phyloP scores from a whole-genome alignment of 2,329 filamentous ascomycete genomes.

The Fusarium lyarnte region DNA sequence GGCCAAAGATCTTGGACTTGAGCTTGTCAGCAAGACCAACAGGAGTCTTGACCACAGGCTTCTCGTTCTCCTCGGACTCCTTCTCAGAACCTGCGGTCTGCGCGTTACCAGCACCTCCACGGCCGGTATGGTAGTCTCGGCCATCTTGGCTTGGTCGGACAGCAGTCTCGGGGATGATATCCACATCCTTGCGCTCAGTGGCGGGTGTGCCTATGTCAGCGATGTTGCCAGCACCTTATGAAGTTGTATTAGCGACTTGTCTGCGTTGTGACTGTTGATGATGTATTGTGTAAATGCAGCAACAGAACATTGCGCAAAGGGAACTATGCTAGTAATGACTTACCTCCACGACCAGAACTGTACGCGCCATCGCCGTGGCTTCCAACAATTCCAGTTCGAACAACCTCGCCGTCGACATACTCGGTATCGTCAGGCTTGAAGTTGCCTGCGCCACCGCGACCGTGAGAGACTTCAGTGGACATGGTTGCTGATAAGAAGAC shows the following conservation, averaged over 20 bases:
- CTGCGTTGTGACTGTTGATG: not conserved
- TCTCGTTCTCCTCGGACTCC: constrained; percentile 44
- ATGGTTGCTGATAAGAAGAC: constrained; percentile 39
- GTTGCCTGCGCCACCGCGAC: constrained; percentile 70
- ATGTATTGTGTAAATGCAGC: not conserved
- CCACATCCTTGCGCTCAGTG: constrained; percentile 58
- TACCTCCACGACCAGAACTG: constrained; percentile 69
- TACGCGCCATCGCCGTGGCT: constrained; percentile 68
- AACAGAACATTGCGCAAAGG: not conserved
- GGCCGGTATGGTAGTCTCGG: constrained; percentile 65
- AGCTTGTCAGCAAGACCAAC: constrained; percentile 65
- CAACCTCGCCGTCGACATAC: constrained; percentile 71
- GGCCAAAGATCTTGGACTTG: constrained; percentile 64
- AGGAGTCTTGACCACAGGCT: constrained; percentile 44
- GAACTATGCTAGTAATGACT: constrained; percentile 30
- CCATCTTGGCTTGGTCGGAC: constrained; percentile 59
- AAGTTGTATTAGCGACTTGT: constrained; percentile 8
- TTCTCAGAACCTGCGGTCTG: constrained; percentile 51
- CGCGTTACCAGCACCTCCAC: constrained; percentile 68
- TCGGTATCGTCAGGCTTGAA: constrained; percentile 66
- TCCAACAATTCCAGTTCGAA: constrained; percentile 62
- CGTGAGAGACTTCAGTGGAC: constrained; percentile 65
- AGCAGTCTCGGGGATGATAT: constrained; percentile 63
- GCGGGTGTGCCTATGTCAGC: constrained; percentile 56
- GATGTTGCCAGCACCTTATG: constrained; percentile 67